These are phyloP conservation scores for Suillus lakei DNA, from an alignment of 768 basidiomycete species.

Conservation along the genomic window DNA sequence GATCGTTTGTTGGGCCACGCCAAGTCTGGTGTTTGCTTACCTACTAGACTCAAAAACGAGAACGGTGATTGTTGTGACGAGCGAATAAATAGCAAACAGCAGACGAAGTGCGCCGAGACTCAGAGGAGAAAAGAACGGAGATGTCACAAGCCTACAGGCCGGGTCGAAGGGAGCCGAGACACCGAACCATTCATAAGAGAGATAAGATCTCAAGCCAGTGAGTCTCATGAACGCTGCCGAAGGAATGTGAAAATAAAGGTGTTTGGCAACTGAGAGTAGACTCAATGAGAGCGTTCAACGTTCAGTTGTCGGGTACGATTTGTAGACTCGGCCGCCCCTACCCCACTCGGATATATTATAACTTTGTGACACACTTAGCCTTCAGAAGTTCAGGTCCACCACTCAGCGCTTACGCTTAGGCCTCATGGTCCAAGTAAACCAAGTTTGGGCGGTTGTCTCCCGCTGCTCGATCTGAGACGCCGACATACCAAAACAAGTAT, in stretches of 20 bases:
- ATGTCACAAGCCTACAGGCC: constrained; percentile 43
- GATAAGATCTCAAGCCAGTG: constrained; percentile 4
- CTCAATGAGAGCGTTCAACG: neutral
- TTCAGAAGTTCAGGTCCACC: neutral
- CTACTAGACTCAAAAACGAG: constrained; percentile 35
- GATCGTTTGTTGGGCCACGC: neutral
- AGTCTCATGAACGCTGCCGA: constrained; percentile 13
- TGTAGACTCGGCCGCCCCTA: neutral
- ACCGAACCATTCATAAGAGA: constrained; percentile 34
- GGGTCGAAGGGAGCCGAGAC: constrained; percentile 47
- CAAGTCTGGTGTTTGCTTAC: constrained; percentile 35
- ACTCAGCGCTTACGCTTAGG: neutral
- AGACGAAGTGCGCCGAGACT: constrained; percentile 51
- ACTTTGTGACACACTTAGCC: neutral
- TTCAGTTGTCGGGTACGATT: neutral
- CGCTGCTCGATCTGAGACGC: neutral
- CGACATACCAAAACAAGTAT: neutral
- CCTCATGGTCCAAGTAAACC: neutral
- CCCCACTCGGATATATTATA: neutral
- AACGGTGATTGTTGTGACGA: constrained; percentile 44
- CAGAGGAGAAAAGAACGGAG: constrained; percentile 44
- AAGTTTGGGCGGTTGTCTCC: neutral
- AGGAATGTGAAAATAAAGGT: neutral
- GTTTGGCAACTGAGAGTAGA: neutral
- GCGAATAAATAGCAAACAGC: constrained; percentile 54